Base-by-base conservation (phyloP, 2,329 filamentous ascomycete species). In the Berkeleyomyces basicola region DNA sequence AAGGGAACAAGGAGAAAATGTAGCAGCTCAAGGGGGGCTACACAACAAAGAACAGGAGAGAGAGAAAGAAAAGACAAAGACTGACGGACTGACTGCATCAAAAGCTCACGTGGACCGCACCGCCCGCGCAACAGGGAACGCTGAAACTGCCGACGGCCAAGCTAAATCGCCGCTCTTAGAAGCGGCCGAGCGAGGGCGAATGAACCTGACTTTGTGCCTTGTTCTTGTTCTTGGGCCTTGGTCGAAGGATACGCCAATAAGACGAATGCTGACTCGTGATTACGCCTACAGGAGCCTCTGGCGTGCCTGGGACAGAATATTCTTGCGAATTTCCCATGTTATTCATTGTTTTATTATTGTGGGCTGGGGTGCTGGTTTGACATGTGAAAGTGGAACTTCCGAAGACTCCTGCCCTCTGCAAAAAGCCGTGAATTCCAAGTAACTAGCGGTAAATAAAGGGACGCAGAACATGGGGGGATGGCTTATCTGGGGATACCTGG, bases 351-450 rank as follows among this genome's bases (percentile, higher is more conserved):
- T 3, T 23, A 43, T n/a, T 11, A 58, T 31, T 58, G n/a, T 23
- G 23, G 23, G 23, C 23, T 23, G 46, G 14, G 37, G n/a, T 31
- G 51, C 3, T 39, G 23, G 31, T 43, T 55, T 63, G 62, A 61
- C 63, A 64, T 64, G 63, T 64, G 63, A 64, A 64, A 64, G 55
- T 62, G 63, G 51, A 61, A 46, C 36, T 62, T 44, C 58, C 46
- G 36, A 59, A 59, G 36, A n/a, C 37, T 10, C 16, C 31, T 44
- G 39, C 23, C 23, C 23, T 23, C 23, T 23, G 2, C 33, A 36
- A 39, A n/a, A 9, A 39, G 9, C 36, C 33, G 11, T n/a, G 7
- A 57, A 23, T 57, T 9, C 23, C 23, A 23, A 23, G 23, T 23
- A 23, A 23, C 23, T 23, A 23, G 23, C 23, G 23, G 23, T 23